A percentile compares a stretch with the other conserved stretches of the same genome.
Conservation (phyloP, 257 asterid genomes). For the Ophiorrhiza pumila region DNA sequence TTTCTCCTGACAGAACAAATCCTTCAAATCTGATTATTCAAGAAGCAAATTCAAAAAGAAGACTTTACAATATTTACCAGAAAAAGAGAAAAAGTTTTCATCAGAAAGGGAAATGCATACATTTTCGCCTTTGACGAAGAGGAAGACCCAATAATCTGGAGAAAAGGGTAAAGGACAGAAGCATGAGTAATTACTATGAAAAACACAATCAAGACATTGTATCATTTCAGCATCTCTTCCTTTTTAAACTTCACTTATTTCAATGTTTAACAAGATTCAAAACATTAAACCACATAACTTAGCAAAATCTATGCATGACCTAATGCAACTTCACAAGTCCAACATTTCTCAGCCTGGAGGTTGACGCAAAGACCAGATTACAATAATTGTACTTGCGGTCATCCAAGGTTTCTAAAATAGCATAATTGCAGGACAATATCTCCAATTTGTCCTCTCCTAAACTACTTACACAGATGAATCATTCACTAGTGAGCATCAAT, state of each 20-base stretch:
- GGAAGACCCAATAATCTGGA: conserved; percentile 76
- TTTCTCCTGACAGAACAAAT: conserved; percentile 62
- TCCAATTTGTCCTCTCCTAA: background rate
- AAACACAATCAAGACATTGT: background rate
- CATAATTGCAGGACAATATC: background rate
- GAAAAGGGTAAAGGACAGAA: conserved; percentile 13
- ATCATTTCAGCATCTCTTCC: background rate
- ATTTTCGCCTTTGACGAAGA: conserved; percentile 66
- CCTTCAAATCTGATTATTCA: conserved; percentile 54
- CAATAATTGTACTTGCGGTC: no score
- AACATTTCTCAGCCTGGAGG: background rate
- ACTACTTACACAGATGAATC: background rate
- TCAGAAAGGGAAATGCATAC: conserved; percentile 39
- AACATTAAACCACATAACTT: background rate
- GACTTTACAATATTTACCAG: conserved; percentile 6
- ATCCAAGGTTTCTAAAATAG: background rate
- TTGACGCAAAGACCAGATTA: background rate
- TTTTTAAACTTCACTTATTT: no score
- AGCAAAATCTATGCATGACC: background rate
- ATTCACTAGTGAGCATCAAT: background rate
- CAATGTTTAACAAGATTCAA: no score
- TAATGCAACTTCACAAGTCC: background rate
- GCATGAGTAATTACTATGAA: background rate
- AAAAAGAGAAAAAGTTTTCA: background rate
- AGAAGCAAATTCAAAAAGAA: conserved; percentile 23